phyloP scores from a whole-genome alignment of 495 filamentous ascomycete genomes.

The Aspergillus panamensis region DNA sequence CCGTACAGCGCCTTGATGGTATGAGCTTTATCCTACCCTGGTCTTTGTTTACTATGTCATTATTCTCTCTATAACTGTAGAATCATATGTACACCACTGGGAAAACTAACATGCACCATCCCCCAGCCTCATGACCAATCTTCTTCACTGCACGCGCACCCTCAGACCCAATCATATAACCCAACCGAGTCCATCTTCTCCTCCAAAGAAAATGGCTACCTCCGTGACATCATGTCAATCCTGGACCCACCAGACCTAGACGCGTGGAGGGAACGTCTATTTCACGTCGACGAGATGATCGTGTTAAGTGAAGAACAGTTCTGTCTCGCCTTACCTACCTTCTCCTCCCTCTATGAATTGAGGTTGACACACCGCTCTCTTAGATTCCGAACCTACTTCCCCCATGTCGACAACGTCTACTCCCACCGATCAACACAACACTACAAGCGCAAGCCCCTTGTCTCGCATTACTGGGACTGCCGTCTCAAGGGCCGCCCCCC shows the following conservation, averaged over 20 bases:
- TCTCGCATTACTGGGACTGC: conserved; percentile 89
- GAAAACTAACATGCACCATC: neutral
- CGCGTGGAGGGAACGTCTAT: conserved; percentile 71
- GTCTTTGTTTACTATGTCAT: neutral
- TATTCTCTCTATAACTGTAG: neutral
- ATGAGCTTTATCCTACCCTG: neutral
- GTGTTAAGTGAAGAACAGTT: conserved; percentile 78
- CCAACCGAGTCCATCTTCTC: conserved; percentile 17
- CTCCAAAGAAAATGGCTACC: conserved; percentile 37
- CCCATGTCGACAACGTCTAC: conserved; percentile 88
- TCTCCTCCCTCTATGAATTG: neutral
- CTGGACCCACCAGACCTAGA: conserved; percentile 66
- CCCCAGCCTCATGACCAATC: conserved; percentile 8
- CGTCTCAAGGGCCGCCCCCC: conserved; percentile 81
- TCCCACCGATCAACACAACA: conserved; percentile 84
- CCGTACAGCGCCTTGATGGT: conserved; percentile 8
- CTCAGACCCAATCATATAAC: neutral
- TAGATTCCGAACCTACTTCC: conserved; percentile 85
- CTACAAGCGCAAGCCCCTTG: conserved; percentile 80
- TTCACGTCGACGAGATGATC: conserved; percentile 72
- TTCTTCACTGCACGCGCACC: neutral
- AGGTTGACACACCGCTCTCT: neutral
- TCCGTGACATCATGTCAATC: conserved; percentile 57
- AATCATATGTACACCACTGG: neutral
- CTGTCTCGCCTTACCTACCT: conserved; percentile 22